Evolutionary conservation across 805 yeast genomes (phyloP).

Genomic region (Cyberlindnera meyerae): DNA sequence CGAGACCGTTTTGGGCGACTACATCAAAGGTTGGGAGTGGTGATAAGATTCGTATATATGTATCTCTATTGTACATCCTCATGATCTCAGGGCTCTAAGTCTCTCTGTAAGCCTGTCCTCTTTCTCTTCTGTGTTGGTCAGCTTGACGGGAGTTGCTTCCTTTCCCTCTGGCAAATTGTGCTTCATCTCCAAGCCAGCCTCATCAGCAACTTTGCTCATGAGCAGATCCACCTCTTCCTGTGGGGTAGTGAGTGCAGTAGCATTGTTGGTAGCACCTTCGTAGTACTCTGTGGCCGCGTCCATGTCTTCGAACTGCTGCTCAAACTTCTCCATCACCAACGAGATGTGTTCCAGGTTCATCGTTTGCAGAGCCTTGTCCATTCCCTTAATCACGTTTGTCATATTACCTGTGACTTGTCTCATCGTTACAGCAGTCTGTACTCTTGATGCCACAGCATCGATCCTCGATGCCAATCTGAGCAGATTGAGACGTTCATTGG

Average conservation of each 20-base stretch:
- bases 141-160: conserved; percentile 47
- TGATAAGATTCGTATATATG: conserved; percentile 4
- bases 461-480: conserved; percentile 81
- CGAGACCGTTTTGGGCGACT: conserved; percentile 25
- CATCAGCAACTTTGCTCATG: conserved; percentile 92
- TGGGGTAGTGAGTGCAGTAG: conserved; percentile 86
- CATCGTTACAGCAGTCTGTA: conserved; percentile 98
- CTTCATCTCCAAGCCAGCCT: conserved; percentile 89
- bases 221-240: conserved; percentile 91
- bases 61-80: background rate
- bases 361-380: conserved; percentile 93
- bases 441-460: conserved; percentile 93
- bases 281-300: conserved; percentile 93
- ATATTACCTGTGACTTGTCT: conserved; percentile 89
- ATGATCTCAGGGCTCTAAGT: conserved; percentile 69
- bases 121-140: conserved; percentile 55
- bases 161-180: conserved; percentile 59
- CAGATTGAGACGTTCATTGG: conserved; percentile 78
- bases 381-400: conserved; percentile 88
- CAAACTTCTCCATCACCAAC: conserved; percentile 95
- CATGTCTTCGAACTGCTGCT: conserved; percentile 89
- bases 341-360: conserved; percentile 95
- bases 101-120: conserved; percentile 88
- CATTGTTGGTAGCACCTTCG: conserved; percentile 82
- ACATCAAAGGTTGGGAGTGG: conserved; percentile 25